These are phyloP conservation scores for Erucastrum elatum DNA, from an alignment of 345 rosid species.

Conservation along the genomic window DNA sequence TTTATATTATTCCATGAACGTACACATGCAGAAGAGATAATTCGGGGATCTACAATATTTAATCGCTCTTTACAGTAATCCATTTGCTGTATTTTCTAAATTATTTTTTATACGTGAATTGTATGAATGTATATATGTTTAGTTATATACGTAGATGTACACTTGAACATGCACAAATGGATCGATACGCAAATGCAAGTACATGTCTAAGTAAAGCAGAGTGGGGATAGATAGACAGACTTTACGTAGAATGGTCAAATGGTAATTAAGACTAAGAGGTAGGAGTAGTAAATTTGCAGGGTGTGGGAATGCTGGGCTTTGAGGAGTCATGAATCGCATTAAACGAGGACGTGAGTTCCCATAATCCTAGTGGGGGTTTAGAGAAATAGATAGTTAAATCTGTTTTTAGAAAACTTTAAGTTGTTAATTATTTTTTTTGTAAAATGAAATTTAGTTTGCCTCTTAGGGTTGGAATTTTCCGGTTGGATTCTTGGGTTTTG, in stretches of 20 bases:
- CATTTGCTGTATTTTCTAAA: constrained; percentile 3
- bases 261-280: constrained; percentile 46
- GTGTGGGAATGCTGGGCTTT: constrained; percentile 99
- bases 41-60: constrained; percentile 74
- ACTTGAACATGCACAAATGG: constrained; percentile 16
- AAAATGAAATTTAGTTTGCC: constrained; percentile 10
- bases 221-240: not conserved
- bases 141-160: not conserved
- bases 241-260: constrained; percentile 38
- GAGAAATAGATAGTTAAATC: constrained; percentile 32
- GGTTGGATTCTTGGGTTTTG: constrained; percentile 64
- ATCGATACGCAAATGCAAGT: constrained; percentile 23
- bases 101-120: constrained; percentile 10
- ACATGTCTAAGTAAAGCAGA: constrained; percentile 13
- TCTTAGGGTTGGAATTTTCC: constrained; percentile 51
- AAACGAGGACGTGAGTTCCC: constrained; percentile 97
- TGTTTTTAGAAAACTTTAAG: not conserved
- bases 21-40: constrained; percentile 72
- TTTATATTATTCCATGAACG: constrained; percentile 56
- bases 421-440: not conserved
- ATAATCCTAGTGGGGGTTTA: constrained; percentile 60
- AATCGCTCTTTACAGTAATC: not conserved
- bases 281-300: constrained; percentile 46
- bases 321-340: constrained; percentile 75
- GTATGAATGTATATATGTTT: constrained; percentile 7